Percentiles rank a stretch among this genome's conserved stretches.
These are phyloP conservation scores for Biscogniauxia marginata DNA, from an alignment of 2,329 filamentous ascomycete species.

Conservation along the genomic window DNA sequence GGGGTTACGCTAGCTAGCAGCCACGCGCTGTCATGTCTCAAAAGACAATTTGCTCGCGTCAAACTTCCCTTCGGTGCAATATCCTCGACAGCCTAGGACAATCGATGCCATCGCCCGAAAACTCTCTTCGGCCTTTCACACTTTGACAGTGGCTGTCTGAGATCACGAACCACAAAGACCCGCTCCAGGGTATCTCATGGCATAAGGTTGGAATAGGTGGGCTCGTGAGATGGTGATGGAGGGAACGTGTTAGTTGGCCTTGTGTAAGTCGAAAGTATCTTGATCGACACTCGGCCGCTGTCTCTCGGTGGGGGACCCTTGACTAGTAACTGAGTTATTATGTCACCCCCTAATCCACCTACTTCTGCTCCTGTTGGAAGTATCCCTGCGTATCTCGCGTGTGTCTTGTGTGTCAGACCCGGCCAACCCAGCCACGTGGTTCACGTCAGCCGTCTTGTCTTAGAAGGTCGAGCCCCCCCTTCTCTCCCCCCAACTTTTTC, in stretches of 20 bases:
- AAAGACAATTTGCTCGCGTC: conserved; percentile 19
- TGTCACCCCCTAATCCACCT: not conserved
- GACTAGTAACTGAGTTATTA: not conserved
- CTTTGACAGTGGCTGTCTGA: conserved; percentile 13
- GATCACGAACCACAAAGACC: conserved; percentile 16
- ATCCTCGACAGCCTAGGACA: conserved; percentile 6
- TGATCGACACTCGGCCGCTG: not conserved
- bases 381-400: not conserved
- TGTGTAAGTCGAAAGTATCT: not conserved
- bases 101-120: conserved; percentile 30
- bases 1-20: not conserved
- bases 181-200: not conserved
- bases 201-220: not conserved
- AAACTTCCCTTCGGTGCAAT: conserved; percentile 19
- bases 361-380: not conserved
- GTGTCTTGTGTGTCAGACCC: not conserved
- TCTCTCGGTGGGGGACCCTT: not conserved
- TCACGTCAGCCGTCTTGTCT: not conserved
- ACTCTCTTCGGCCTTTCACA: conserved; percentile 5
- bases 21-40: conserved; percentile 11
- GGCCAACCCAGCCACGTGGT: not conserved
- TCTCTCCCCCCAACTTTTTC: not conserved
- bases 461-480: not conserved
- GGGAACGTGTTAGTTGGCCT: not conserved
- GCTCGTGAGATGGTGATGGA: not conserved